These are phyloP conservation scores for Plantago coronopus DNA, from an alignment of 305 asterid genomes.

Conservation along the genomic window DNA sequence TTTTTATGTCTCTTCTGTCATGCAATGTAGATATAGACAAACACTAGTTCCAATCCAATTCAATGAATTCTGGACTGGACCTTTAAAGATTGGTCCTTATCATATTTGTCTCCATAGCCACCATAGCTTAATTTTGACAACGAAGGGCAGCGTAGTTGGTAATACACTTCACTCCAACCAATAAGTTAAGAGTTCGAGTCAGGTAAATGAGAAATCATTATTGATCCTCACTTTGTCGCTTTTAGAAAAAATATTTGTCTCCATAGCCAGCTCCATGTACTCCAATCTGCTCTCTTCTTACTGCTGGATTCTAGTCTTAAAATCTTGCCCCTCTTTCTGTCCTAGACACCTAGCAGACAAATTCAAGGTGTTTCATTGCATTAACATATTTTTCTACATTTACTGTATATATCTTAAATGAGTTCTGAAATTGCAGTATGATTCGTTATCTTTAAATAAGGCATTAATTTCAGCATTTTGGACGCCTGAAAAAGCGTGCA, in stretches of 20 bases:
- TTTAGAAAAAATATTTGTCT: too few relatives aligned
- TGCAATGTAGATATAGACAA: constrained; percentile 13
- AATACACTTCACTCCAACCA: too few relatives aligned
- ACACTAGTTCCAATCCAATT: constrained; percentile 1
- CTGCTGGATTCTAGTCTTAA: not conserved
- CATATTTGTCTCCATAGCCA: not conserved
- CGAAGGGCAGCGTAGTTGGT: too few relatives aligned
- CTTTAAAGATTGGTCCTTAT: not conserved
- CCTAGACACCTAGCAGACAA: not conserved
- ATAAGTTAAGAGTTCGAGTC: too few relatives aligned
- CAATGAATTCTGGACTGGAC: not conserved
- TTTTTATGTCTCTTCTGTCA: constrained; percentile 22
- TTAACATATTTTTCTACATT: not conserved
- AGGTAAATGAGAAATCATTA: too few relatives aligned
- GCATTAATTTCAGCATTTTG: constrained; percentile 35
- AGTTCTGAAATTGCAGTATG: not conserved
- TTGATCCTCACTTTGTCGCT: too few relatives aligned
- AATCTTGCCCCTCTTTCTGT: not conserved
- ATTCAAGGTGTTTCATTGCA: not conserved
- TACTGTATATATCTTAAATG: constrained; percentile 3
- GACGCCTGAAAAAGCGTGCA: constrained; percentile 20
- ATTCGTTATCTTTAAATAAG: not conserved
- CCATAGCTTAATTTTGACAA: too few relatives aligned
- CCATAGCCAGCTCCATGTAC: constrained; percentile 1
- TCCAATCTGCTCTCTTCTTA: not conserved